Evolutionary conservation across 78 protist species (phyloP).

Genomic region (Monosiga brevicollis): DNA sequence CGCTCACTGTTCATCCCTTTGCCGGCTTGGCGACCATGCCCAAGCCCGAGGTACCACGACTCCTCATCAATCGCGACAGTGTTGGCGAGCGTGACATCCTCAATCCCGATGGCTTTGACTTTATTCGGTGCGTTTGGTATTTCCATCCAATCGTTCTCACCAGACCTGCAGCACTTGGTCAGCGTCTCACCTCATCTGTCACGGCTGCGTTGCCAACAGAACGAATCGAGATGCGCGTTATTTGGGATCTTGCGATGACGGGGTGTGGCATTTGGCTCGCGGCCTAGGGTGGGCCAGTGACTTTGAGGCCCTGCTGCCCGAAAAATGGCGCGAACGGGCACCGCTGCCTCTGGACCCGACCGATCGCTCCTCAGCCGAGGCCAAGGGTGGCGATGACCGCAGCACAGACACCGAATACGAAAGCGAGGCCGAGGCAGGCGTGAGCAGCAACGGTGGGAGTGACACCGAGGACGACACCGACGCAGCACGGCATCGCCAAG

Average conservation of each 20-base stretch:
- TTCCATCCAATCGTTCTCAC: not conserved
- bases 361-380: too few relatives aligned
- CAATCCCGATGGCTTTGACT: not conserved
- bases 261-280: not conserved
- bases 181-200: not conserved
- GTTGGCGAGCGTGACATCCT: too few relatives aligned
- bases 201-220: not conserved
- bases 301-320: not conserved
- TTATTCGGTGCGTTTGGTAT: not conserved
- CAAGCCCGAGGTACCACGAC: slow-evolving; percentile 26
- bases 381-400: too few relatives aligned
- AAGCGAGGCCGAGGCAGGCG: too few relatives aligned
- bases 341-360: too few relatives aligned
- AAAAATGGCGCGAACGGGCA: too few relatives aligned
- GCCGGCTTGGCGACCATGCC: slow-evolving; percentile 3
- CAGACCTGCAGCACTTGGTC: not conserved
- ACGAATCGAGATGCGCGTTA: not conserved
- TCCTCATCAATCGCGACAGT: slow-evolving; percentile 55
- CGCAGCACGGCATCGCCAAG: too few relatives aligned
- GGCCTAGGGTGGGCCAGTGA: slow-evolving; percentile 1
- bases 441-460: too few relatives aligned
- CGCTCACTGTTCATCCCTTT: slow-evolving; percentile 38
- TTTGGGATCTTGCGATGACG: not conserved
- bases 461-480: too few relatives aligned
- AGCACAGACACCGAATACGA: too few relatives aligned